Percentiles rank a stretch among this genome's conserved stretches.
Evolutionary conservation across 768 basidiomycete genomes (phyloP).

Genomic region (Sutorius australiensis): DNA sequence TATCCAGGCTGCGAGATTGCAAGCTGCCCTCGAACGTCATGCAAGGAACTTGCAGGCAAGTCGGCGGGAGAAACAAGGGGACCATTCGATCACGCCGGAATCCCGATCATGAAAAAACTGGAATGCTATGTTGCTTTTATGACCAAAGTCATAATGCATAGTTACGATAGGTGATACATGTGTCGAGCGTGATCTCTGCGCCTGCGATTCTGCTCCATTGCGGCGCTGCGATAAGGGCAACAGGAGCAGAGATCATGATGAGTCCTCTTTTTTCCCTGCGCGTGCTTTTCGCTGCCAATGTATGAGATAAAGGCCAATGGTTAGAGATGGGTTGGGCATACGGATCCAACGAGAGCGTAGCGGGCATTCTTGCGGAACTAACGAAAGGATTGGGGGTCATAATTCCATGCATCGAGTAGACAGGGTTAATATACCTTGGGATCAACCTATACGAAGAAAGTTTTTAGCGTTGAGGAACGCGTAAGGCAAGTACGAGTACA

Average conservation of each 20-base stretch:
- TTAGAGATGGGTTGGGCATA: constrained; percentile 35
- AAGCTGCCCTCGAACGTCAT: constrained; percentile 55
- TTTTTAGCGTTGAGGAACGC: background rate
- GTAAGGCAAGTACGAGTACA: constrained; percentile 32
- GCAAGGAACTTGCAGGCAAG: constrained; percentile 30
- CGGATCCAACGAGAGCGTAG: constrained; percentile 70
- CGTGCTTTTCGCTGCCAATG: constrained; percentile 60
- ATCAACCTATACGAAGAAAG: constrained; percentile 54
- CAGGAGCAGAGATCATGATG: constrained; percentile 29
- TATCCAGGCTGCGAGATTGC: constrained; percentile 60
- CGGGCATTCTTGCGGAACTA: constrained; percentile 86
- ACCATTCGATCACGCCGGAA: constrained; percentile 21
- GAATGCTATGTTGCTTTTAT: constrained; percentile 9
- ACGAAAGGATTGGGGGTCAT: constrained; percentile 3
- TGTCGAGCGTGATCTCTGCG: constrained; percentile 10
- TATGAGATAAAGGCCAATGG: background rate
- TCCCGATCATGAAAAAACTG: constrained; percentile 4
- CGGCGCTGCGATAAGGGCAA: background rate
- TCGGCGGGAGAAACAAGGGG: constrained; percentile 22
- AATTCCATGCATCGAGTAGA: background rate
- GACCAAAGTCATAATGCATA: constrained; percentile 17
- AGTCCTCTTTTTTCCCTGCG: constrained; percentile 51
- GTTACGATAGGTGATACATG: constrained; percentile 22
- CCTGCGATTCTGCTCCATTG: constrained; percentile 3
- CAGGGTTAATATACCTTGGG: constrained; percentile 53